Conservation (phyloP, 306 rosid genomes). For the Cucurbita ficifolia region DNA sequence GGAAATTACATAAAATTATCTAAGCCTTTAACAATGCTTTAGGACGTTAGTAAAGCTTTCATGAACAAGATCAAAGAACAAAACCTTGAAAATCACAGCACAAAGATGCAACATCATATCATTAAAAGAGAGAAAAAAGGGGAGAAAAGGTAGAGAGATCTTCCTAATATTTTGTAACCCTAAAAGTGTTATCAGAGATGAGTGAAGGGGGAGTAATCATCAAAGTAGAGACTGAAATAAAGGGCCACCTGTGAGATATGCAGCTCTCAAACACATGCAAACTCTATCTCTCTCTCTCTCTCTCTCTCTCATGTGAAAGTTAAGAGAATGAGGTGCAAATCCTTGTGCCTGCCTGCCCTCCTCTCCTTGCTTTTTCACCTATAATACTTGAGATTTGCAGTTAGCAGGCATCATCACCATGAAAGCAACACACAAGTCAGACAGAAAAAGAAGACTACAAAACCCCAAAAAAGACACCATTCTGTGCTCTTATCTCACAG, state of each 20-base stretch:
- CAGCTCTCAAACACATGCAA: not conserved
- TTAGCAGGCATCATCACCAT: not conserved
- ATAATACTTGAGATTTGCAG: not conserved
- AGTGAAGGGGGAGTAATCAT: not conserved
- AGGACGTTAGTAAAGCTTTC: not conserved
- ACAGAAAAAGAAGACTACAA: not conserved
- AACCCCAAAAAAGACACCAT: not conserved
- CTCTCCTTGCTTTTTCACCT: not conserved
- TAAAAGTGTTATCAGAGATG: not conserved
- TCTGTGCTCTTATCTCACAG: not conserved
- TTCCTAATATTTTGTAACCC: not conserved
- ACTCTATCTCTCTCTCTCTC: not conserved
- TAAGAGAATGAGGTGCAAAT: not conserved
- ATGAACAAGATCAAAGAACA: not conserved
- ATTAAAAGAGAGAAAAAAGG: not conserved
- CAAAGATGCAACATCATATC: not conserved
- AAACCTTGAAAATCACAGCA: not conserved
- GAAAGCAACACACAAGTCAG: slow-evolving; percentile 1
- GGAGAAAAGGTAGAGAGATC: not conserved
- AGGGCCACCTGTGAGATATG: slow-evolving; percentile 3
- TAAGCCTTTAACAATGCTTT: not conserved
- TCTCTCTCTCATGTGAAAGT: slow-evolving; percentile 3
- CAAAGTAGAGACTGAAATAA: not conserved
- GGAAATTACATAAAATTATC: not conserved
- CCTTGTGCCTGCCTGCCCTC: not conserved